Evolutionary conservation across 1,284 basidiomycete genomes (phyloP).

Genomic region (Rhodotorula glutinis): DNA sequence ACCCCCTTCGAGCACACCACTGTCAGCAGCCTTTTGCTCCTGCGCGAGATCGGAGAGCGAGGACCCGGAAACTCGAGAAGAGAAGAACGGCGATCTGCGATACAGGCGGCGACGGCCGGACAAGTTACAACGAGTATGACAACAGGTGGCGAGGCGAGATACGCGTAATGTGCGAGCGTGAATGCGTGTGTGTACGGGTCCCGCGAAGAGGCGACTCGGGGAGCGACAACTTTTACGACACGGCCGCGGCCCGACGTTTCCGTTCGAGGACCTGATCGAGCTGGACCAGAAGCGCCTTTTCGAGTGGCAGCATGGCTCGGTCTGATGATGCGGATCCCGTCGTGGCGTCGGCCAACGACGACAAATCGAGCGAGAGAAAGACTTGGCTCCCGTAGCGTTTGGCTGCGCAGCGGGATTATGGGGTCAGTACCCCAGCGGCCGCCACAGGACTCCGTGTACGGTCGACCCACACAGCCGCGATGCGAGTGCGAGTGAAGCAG

Average conservation of each 20-base stretch:
- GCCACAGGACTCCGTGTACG: too few species aligned
- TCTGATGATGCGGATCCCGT: slow-evolving; percentile 6
- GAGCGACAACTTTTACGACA: neutral
- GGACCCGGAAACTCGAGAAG: too few species aligned
- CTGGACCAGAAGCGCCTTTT: slow-evolving; percentile 24
- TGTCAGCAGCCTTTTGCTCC: too few species aligned
- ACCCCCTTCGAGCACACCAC: too few species aligned
- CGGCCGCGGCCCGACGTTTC: neutral
- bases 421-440: neutral
- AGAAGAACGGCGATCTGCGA: too few species aligned
- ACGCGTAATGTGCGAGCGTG: too few species aligned
- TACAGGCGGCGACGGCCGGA: too few species aligned
- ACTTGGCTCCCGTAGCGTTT: slow-evolving; percentile 35
- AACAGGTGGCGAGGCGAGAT: too few species aligned
- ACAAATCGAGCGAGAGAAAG: slow-evolving; percentile 38
- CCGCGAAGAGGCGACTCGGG: too few species aligned
- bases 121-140: too few species aligned
- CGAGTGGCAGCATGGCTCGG: slow-evolving; percentile 15
- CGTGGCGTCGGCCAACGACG: slow-evolving; percentile 9
- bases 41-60: too few species aligned
- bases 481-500: slow-evolving; percentile 17
- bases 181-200: too few species aligned
- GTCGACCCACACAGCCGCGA: slow-evolving; percentile 6
- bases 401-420: slow-evolving; percentile 6
- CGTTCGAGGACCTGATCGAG: slow-evolving; percentile 22